Percentiles rank a stretch among this genome's conserved stretches.
Conservation (phyloP, 106 monocot genomes). For the Allium cepa region DNA sequence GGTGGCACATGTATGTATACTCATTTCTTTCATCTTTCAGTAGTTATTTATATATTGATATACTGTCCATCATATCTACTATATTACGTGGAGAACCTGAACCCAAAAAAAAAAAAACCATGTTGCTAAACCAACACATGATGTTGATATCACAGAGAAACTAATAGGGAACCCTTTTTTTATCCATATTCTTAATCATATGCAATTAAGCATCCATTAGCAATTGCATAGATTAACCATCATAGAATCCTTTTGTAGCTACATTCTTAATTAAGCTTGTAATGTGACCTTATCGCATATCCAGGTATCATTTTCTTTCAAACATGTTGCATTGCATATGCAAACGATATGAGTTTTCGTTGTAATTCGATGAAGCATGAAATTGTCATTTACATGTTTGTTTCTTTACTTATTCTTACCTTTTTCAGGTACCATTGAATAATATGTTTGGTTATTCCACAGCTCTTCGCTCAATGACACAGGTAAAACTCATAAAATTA, state of each 20-base stretch:
- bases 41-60: not conserved
- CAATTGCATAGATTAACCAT: too few species aligned
- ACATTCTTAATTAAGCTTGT: too few species aligned
- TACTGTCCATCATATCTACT: not conserved
- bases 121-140: not conserved
- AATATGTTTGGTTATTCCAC: slow-evolving; percentile 99
- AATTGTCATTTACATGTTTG: not conserved
- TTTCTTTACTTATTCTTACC: not conserved
- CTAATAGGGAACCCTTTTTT: not conserved
- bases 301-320: too few species aligned
- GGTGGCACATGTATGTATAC: slow-evolving; percentile 66
- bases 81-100: not conserved
- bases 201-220: not conserved
- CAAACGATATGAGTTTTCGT: too few species aligned
- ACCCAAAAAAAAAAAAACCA: not conserved
- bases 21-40: not conserved
- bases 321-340: too few species aligned
- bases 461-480: slow-evolving; percentile 91
- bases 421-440: slow-evolving; percentile 77
- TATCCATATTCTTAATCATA: not conserved
- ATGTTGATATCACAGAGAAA: not conserved
- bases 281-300: too few species aligned
- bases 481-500: slow-evolving; percentile 31
- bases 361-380: too few species aligned
- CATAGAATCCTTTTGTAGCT: too few species aligned